Evolutionary conservation across 768 basidiomycete species (phyloP).

Genomic region (Kwoniella dendrophila): DNA sequence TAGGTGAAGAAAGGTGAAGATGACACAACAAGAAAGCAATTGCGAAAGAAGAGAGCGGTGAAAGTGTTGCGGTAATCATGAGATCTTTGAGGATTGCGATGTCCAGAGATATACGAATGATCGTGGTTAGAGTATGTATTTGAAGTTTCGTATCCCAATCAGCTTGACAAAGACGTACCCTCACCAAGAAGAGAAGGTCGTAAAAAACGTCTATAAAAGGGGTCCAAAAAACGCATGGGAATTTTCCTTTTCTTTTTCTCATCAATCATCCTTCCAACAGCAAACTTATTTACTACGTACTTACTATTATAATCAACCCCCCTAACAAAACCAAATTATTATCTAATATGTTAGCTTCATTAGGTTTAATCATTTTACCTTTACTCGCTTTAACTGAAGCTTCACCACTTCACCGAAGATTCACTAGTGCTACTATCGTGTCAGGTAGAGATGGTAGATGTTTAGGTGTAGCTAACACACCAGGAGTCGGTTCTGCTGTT

Average conservation of each 20-base stretch:
- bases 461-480: constrained; percentile 2
- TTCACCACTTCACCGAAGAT: constrained; percentile 7
- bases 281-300: too few species aligned
- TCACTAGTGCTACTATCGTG: constrained; percentile 21
- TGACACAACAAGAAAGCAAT: too few species aligned
- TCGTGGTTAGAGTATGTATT: too few species aligned
- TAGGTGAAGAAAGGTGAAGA: too few species aligned
- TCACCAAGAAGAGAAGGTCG: neutral
- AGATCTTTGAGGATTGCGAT: too few species aligned
- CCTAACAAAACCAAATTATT: neutral
- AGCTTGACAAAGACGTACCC: too few species aligned
- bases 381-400: constrained; percentile 5
- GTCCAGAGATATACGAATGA: too few species aligned
- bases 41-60: too few species aligned
- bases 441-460: constrained; percentile 21
- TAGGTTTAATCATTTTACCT: constrained; percentile 21
- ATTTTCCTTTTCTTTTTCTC: neutral
- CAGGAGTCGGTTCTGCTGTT: constrained; percentile 7
- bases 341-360: constrained; percentile 3
- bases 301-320: neutral
- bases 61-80: too few species aligned
- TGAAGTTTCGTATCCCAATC: too few species aligned
- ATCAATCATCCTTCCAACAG: neutral
- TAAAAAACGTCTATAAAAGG: neutral
- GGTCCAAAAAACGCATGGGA: neutral